Percentiles rank a stretch among this genome's conserved stretches.
phyloP scores from a whole-genome alignment of 1,284 basidiomycete species.

The Microbotryum silenes-acaulis region DNA sequence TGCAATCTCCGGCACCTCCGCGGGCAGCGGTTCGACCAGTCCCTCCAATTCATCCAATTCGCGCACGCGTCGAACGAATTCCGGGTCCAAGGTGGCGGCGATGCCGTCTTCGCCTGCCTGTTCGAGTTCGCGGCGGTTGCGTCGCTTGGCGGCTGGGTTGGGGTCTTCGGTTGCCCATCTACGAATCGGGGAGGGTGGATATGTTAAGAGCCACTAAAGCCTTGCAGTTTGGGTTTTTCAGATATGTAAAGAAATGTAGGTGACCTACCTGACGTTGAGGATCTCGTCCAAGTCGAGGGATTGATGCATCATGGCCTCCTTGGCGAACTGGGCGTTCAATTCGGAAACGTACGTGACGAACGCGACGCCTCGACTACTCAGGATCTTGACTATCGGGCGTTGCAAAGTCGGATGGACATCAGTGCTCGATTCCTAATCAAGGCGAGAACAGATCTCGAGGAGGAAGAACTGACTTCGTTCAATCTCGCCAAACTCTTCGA shows the following conservation, averaged over 20 bases:
- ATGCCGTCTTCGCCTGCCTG: conserved; percentile 77
- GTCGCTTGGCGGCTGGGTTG: conserved; percentile 76
- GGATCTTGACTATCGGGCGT: conserved; percentile 60
- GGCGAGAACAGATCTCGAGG: no score
- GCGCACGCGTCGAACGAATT: conserved; percentile 73
- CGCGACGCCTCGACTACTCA: conserved; percentile 89
- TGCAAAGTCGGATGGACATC: background rate
- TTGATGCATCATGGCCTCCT: conserved; percentile 98
- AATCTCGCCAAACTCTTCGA: conserved; percentile 95
- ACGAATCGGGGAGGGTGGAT: background rate
- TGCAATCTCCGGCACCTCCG: conserved; percentile 18
- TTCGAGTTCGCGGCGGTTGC: conserved; percentile 71
- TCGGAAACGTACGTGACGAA: conserved; percentile 94
- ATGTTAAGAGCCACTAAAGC: no score
- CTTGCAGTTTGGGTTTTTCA: no score
- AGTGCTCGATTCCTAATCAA: background rate
- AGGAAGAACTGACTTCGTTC: conserved; percentile 62
- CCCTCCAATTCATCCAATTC: conserved; percentile 38
- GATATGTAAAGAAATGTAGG: no score
- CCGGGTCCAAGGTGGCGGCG: conserved; percentile 58
- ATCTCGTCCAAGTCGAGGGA: conserved; percentile 96
- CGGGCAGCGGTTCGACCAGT: conserved; percentile 31
- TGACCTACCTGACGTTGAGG: conserved; percentile 70
- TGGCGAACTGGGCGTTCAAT: conserved; percentile 85
- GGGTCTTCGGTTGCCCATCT: conserved; percentile 92